A percentile compares a stretch with the other conserved stretches of the same genome.
Conservation (phyloP, 768 basidiomycete species). For the Mrakia gelida region DNA sequence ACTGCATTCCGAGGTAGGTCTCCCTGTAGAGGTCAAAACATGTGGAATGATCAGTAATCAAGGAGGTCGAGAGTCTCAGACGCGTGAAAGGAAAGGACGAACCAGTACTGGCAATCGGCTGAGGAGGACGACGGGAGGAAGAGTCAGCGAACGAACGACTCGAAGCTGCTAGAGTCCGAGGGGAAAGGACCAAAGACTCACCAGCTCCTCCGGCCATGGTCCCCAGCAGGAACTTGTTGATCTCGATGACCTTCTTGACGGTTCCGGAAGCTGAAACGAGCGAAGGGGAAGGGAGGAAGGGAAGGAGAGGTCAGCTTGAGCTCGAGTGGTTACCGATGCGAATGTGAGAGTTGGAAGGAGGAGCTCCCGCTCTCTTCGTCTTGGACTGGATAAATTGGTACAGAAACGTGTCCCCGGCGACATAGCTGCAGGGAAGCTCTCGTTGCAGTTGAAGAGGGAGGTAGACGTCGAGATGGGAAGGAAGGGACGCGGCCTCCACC, state of each 20-base stretch:
- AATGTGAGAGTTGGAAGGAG: too few relatives aligned
- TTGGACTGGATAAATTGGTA: too few relatives aligned
- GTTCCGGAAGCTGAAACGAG: conserved; percentile 74
- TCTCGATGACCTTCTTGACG: conserved; percentile 99
- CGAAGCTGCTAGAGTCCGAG: not conserved
- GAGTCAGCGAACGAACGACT: not conserved
- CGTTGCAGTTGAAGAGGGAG: too few relatives aligned
- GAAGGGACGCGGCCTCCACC: too few relatives aligned
- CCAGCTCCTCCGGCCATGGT: conserved; percentile 99
- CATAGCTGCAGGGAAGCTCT: too few relatives aligned
- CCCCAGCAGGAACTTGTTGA: conserved; percentile 96
- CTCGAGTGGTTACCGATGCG: not conserved
- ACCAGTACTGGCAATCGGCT: conserved; percentile 30
- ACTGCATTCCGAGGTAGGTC: conserved; percentile 97
- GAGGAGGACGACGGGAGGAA: conserved; percentile 12
- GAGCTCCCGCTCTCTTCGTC: too few relatives aligned
- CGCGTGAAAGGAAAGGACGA: not conserved
- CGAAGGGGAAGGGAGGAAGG: not conserved
- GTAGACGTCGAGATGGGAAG: too few relatives aligned
- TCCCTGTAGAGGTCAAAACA: conserved; percentile 70
- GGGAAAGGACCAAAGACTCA: conserved; percentile 44
- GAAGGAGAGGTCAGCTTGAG: not conserved
- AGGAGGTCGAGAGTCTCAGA: not conserved
- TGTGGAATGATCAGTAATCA: conserved; percentile 22
- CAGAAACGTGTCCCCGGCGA: too few relatives aligned